These are phyloP conservation scores for Lepidium campestre DNA, from an alignment of 441 rosid genomes.

Conservation along the genomic window DNA sequence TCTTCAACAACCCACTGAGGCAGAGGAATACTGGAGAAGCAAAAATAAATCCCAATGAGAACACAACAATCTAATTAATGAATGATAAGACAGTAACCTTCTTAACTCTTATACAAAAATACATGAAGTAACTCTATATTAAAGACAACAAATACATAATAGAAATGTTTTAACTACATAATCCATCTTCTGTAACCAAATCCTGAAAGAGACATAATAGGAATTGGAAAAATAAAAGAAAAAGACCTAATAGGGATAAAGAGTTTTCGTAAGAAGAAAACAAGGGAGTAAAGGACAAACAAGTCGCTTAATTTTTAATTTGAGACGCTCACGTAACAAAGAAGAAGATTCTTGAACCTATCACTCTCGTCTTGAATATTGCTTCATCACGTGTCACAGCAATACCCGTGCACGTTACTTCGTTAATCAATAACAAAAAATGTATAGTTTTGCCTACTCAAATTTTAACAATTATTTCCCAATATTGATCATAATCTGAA, in stretches of 20 bases:
- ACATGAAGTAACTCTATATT: neutral
- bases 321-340: slow-evolving; percentile 20
- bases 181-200: neutral
- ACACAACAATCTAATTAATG: neutral
- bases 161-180: neutral
- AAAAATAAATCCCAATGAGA: neutral
- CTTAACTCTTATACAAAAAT: neutral
- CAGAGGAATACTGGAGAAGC: slow-evolving; percentile 58
- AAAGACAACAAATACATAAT: neutral
- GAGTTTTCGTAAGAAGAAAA: neutral
- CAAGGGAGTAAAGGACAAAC: slow-evolving; percentile 9
- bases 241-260: neutral
- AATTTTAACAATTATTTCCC: neutral
- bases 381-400: slow-evolving; percentile 10
- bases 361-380: slow-evolving; percentile 18
- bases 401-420: slow-evolving; percentile 27
- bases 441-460: neutral
- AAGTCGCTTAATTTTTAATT: neutral
- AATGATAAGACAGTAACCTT: slow-evolving; percentile 5
- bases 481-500: neutral
- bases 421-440: neutral
- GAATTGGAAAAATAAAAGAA: neutral
- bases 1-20: slow-evolving; percentile 88
- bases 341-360: slow-evolving; percentile 12
- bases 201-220: slow-evolving; percentile 18